Base-by-base conservation (phyloP, 148 eudicot species). In the Linanthus parryae region DNA sequence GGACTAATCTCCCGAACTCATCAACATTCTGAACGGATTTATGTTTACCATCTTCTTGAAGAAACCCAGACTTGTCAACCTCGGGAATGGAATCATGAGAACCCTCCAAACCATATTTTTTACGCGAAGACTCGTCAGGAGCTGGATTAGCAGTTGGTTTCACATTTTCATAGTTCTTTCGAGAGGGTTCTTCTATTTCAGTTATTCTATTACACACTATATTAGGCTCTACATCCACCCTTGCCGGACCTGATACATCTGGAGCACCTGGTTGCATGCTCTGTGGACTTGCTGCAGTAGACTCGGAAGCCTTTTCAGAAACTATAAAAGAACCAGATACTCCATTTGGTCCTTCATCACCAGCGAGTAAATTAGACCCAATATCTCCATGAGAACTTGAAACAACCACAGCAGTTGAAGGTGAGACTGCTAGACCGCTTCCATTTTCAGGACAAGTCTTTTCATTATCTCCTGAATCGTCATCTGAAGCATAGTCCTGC, bases 1-100 rank as follows among this genome's bases (percentile, higher is more conserved):
- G 79, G n/a, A 75, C 56, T 54, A 87, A 63, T 68, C 98, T 74
- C 44, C 98, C 98, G 77, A 92, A 92, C 67, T 92, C 85, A 34
- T 92, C 98, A 44, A 87, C 81, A 65, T 84, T 77, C 20, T 44
- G 58, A 25, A 46, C 16, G 18, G 77, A 15, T 13, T 41, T 24
- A 62, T 51, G 28, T 30, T 63, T 72, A 29, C 34, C 41, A 35
- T 74, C 71, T 64, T 62, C 68, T 62, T 61, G 69, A 33, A 37
- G 68, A 21, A 12, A 40, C 44, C 56, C 59, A 27, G 28, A 24
- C 53, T 63, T 70, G 37, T 30, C 56, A 29, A 57, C 48, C 18
- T 48, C 65, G 65, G 65, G 46, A 65, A 52, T 51, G 58, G 35
- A 56, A 56, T 56, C 67, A 22, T 15, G 46, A 27, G 40, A 34